A percentile compares a stretch with the other conserved stretches of the same genome.
These are phyloP conservation scores for Tagetes patula DNA, from an alignment of 129 eudicot species.

Conservation along the genomic window DNA sequence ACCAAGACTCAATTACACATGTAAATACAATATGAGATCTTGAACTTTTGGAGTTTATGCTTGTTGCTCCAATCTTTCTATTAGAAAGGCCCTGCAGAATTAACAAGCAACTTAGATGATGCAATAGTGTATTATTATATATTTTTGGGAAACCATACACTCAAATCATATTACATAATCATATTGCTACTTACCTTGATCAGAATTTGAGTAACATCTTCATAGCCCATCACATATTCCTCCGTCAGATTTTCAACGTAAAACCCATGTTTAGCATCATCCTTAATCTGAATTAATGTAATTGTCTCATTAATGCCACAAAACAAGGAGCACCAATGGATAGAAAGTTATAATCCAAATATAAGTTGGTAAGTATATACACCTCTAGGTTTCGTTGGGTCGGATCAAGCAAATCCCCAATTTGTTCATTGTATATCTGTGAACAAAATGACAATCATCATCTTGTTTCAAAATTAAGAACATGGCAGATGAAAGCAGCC, in stretches of 20 bases:
- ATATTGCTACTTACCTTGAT: slow-evolving; percentile 59
- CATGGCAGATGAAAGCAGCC: background rate
- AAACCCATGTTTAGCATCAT: slow-evolving; percentile 81
- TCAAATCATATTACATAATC: background rate
- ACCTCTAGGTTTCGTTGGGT: slow-evolving; percentile 86
- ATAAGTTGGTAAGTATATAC: background rate
- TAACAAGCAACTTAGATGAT: slow-evolving; percentile 6
- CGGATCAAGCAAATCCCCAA: slow-evolving; percentile 95
- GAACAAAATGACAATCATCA: slow-evolving; percentile 11
- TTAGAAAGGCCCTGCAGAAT: slow-evolving; percentile 86
- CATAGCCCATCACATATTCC: slow-evolving; percentile 76
- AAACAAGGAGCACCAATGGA: slow-evolving; percentile 8
- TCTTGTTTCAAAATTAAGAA: slow-evolving; percentile 1
- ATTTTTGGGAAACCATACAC: background rate
- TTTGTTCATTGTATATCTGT: slow-evolving; percentile 87
- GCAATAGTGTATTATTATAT: background rate
- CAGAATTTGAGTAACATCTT: slow-evolving; percentile 84
- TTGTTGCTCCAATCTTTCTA: slow-evolving; percentile 83
- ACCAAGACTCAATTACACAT: slow-evolving; percentile 86
- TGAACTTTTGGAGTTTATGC: slow-evolving; percentile 90
- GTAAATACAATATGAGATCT: slow-evolving; percentile 41
- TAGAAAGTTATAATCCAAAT: background rate
- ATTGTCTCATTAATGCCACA: slow-evolving; percentile 14
- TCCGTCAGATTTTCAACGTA: slow-evolving; percentile 86
- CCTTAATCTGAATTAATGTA: slow-evolving; percentile 64